These are phyloP conservation scores for Boletus reticuloceps DNA, from an alignment of 768 basidiomycete species.

Conservation along the genomic window DNA sequence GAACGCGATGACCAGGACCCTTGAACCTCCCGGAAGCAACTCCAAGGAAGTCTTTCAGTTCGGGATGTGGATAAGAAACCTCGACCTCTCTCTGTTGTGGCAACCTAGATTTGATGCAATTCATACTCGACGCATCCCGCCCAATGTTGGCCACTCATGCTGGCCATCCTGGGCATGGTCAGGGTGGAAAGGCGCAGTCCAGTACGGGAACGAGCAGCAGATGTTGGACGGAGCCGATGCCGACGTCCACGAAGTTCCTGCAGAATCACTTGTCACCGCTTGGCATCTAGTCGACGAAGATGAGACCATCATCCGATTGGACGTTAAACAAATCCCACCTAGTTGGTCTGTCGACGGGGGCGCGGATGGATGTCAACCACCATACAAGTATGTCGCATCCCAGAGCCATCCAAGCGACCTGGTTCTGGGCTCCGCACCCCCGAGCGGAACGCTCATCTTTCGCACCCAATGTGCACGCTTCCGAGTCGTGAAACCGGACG, in stretches of 20 bases:
- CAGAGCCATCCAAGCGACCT: background rate
- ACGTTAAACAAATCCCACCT: slow-evolving; percentile 4
- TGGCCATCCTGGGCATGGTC: slow-evolving; percentile 29
- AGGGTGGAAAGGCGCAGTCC: slow-evolving; percentile 22
- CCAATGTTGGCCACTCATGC: background rate
- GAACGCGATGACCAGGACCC: slow-evolving; percentile 1
- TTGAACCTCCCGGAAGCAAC: background rate
- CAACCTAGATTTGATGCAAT: slow-evolving; percentile 14
- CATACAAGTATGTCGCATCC: slow-evolving; percentile 2
- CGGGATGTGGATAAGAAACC: slow-evolving; percentile 1
- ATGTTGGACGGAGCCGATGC: background rate
- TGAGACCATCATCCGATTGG: slow-evolving; percentile 3
- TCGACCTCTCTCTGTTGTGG: slow-evolving; percentile 21
- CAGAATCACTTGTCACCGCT: slow-evolving; percentile 15
- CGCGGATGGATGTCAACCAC: background rate
- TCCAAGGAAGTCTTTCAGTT: background rate
- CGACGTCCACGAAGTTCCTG: slow-evolving; percentile 2
- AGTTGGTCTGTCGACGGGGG: background rate
- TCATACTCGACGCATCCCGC: slow-evolving; percentile 6
- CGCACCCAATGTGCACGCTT: slow-evolving; percentile 17
- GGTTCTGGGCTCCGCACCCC: background rate
- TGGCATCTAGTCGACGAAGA: slow-evolving; percentile 19
- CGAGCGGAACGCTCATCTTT: slow-evolving; percentile 24
- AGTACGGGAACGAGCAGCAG: slow-evolving; percentile 2
- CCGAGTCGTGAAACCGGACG: slow-evolving; percentile 1